Base-by-base conservation (phyloP, 1,284 basidiomycete genomes). In the Athelia sp. region DNA sequence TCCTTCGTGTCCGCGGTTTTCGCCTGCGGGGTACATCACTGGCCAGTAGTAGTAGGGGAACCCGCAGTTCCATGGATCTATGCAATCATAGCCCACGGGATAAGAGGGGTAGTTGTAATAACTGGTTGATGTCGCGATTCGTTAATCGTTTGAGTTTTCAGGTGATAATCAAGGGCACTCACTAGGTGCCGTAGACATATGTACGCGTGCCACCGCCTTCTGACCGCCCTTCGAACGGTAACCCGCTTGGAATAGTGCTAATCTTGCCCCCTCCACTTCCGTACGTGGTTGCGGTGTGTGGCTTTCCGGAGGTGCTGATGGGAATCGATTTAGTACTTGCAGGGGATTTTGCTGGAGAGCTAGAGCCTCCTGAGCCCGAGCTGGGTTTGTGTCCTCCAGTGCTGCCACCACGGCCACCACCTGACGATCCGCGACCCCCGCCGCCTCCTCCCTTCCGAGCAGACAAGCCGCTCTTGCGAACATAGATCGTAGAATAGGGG, bases 31-130 rank as follows among this genome's bases (percentile, higher is more conserved):
- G 1, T 75, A 83, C 3, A 73, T 70, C 8, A 84, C 52, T 2
- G 81, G 81, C 78, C 79, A 83, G 61, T 79, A 83, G 50, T 64
- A 69, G 58, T 78, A 82, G 1, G 80, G 79, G 56, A 82, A 82
- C 3, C 69, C 70, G 9, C 70, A 68, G 15, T 68, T 13, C 4
- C 13, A 67, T 2, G 58, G 58, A 10, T 79, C 76, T 13, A 77
- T 74, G 34, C 73, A 66, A 4, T 62, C 64, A 3, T 62, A 18
- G 2, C 64, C 35, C 3, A 71, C 71, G 46, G 80, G 79, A 63
- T 82, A 82, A 46, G 80, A 79, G 62, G 82, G 82, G 1, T 80
- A 80, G 54, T 79, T 82, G 17, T 80, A 80, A 56, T 79, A 84
- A 13, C 6, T 29, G 4, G 6, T 29, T 4, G 26, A 29, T 40